Evolutionary conservation across 1,284 basidiomycete genomes (phyloP), one percentile per base, ranked within the genome.

Genomic region (Ceratobasidium sp.): DNA sequence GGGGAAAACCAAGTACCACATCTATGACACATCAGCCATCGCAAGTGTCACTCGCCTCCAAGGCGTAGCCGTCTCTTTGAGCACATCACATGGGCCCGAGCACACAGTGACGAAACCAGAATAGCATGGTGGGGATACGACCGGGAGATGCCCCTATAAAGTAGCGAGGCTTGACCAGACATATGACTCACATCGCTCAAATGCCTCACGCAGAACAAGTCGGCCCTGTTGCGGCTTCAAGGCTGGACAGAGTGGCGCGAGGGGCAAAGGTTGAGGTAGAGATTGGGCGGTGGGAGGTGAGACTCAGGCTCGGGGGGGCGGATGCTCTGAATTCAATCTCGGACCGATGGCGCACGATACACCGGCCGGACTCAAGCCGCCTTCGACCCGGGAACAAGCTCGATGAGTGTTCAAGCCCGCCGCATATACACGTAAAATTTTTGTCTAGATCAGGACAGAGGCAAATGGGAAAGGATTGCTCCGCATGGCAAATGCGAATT

Each of bases 11-110:
- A 42, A 58, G 54, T 59, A 70, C 66, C 38, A 70, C 66, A 70
- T 56, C 53, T 11, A 70, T 59, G 66, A 70, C 66, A 70, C 66
- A 70, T 70, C 42, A 21, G 21, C 36, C 64, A 40, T 56, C 6
- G 51, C 49, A 33, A 18, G 23, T 40, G 51, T 42, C 63, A 53
- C 23, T 38, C 6, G 38, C 54, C 28, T 18, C 48, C 51, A 49
- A 14, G 16, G 61, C 44, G 61, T 63, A 44, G 7, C 28, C 25
- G 25, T 44, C 56, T 53, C 49, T n/a, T 53, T 53, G 49, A 23
- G 49, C 49, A 6, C 7, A 11, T 30, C 12, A 30, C 51, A 28
- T 12, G n/a, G 2, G 11, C 30, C 23, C 42, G 18, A 21, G 18
- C 8, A 53, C 28, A 23, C 51, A 28, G 51, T 53, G 25, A 53